Base-by-base conservation (phyloP, 805 yeast genomes). In the Sugiyamaella valdiviana region DNA sequence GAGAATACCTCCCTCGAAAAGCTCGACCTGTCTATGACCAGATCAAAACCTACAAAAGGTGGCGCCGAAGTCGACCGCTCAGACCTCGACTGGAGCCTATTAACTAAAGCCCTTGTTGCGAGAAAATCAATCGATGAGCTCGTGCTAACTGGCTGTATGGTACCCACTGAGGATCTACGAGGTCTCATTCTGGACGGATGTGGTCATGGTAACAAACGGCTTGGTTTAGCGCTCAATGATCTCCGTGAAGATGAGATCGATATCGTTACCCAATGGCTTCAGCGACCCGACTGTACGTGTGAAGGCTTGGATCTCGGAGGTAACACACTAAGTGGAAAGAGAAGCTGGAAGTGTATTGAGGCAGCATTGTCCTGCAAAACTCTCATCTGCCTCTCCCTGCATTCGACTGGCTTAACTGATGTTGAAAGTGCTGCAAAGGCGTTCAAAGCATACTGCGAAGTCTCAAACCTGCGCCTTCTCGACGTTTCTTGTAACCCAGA, bases 261-360 rank as follows among this genome's bases (percentile, higher is more conserved):
- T 51, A 65, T 76, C 19, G 51, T 86, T 20, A 72, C 78, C 5
- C 65, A 76, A 42, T 87, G 91, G 89, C 63, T 84, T 48, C 58
- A 68, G 44, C n/a, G 57, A 17, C 63, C 63, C 51, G 64, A 65
- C 63, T 59, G 68, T 57, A 68, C 60, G 22, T 74, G 81, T 4
- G 62, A 79, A 54, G 96, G 96, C 2, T 64, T 90, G 5, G 96
- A 89, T 69, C 58, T 90, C 17, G 95, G 95, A 2, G 90, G 83
- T 60, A 90, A 90, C 62, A 90, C 86, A 61, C 66, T 63, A 48
- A 41, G 26, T 20, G 20, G 24, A 14, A 61, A 62, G 51, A 65
- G 58, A 3, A 54, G 51, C 44, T 51, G 57, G 51, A 55, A 49
- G 5, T 46, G 54, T 1, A 49, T 49, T 16, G 41, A 46, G 10